phyloP scores from a whole-genome alignment of 2,329 filamentous ascomycete species.

The Epicoccum nigrum region DNA sequence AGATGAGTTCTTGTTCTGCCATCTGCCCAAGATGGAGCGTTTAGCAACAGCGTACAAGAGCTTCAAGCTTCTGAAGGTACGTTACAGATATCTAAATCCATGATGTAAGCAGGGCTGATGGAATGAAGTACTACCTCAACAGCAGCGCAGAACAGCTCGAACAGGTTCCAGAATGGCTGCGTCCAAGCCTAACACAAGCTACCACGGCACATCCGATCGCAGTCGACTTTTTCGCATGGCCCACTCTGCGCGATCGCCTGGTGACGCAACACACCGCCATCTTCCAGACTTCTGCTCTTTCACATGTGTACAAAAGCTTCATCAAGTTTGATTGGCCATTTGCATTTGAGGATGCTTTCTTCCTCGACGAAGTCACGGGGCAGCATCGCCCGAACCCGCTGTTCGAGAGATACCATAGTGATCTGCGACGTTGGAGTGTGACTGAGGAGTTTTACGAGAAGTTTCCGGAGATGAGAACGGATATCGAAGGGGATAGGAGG shows the following conservation, averaged over 20 bases:
- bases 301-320: conserved; percentile 32
- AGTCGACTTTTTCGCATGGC: conserved; percentile 45
- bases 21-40: conserved; percentile 32
- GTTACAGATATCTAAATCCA: neutral
- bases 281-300: conserved; percentile 30
- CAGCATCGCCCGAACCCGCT: conserved; percentile 32
- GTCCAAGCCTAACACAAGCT: conserved; percentile 31
- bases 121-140: conserved; percentile 39
- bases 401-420: conserved; percentile 40
- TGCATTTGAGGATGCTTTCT: conserved; percentile 41
- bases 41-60: conserved; percentile 41
- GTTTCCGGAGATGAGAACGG: conserved; percentile 39
- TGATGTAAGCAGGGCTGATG: no score
- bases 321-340: conserved; percentile 44
- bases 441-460: conserved; percentile 31
- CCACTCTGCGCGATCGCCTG: conserved; percentile 38
- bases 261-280: conserved; percentile 30
- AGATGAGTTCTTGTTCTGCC: conserved; percentile 38
- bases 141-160: conserved; percentile 31
- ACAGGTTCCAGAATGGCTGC: conserved; percentile 39
- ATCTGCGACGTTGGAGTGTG: conserved; percentile 37
- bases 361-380: conserved; percentile 25
- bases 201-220: conserved; percentile 36
- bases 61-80: conserved; percentile 43
- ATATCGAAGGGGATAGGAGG: conserved; percentile 39